phyloP scores from a whole-genome alignment of 106 monocot genomes.

The Allium fistulosum region DNA sequence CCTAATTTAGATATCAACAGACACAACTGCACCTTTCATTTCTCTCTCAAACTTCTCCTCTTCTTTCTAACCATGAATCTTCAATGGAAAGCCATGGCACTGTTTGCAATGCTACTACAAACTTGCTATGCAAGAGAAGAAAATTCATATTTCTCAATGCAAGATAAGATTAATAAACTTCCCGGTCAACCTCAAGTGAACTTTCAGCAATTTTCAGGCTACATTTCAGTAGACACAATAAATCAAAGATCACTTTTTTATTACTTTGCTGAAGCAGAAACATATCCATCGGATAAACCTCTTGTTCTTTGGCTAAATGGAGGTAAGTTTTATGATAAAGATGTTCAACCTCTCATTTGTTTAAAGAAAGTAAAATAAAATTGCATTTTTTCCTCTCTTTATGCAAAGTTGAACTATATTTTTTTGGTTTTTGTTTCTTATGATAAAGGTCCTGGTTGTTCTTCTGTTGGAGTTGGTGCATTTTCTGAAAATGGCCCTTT shows the following conservation, averaged over 20 bases:
- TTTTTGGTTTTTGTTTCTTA: conserved; percentile 4
- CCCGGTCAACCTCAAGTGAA: conserved; percentile 86
- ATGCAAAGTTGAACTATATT: no score
- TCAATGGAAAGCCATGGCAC: background rate
- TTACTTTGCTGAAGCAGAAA: conserved; percentile 91
- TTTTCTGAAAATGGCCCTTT: conserved; percentile 99
- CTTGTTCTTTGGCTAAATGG: conserved; percentile 99
- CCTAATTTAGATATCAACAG: no score
- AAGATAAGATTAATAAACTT: conserved; percentile 60
- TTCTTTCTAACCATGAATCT: no score
- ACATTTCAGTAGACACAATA: conserved; percentile 65
- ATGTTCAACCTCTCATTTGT: no score
- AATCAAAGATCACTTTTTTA: conserved; percentile 70
- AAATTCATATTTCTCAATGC: conserved; percentile 7
- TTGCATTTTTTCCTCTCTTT: background rate
- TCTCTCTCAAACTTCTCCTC: no score
- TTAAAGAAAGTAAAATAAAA: background rate
- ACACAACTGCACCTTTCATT: no score
- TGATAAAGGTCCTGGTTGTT: conserved; percentile 79
- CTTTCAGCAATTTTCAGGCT: conserved; percentile 88
- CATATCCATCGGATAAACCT: conserved; percentile 63
- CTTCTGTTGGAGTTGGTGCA: conserved; percentile 94
- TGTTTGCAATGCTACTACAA: conserved; percentile 17
- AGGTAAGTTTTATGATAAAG: conserved; percentile 28
- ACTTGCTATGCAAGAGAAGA: conserved; percentile 17